Evolutionary conservation across 2,329 filamentous ascomycete species (phyloP).

Genomic region (Sporothrix brunneoviolacea): DNA sequence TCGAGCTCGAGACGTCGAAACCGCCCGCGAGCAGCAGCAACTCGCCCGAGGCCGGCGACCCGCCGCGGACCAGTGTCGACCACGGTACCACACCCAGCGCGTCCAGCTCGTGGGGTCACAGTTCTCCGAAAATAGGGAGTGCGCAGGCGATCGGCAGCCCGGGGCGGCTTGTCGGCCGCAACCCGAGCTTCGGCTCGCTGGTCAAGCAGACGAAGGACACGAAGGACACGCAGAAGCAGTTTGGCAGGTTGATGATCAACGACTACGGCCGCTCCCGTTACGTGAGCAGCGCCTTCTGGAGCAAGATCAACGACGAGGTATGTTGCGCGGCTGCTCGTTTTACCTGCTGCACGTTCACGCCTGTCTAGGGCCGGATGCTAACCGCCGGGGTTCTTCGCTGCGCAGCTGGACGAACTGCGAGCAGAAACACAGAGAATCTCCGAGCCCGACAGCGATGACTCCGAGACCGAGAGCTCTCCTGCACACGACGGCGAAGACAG

Average conservation of each 20-base stretch:
- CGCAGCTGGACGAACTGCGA: conserved; percentile 41
- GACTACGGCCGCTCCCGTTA: conserved; percentile 64
- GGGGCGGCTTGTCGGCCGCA: conserved; percentile 17
- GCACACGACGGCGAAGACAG: conserved; percentile 30
- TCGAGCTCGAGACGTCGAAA: conserved; percentile 45
- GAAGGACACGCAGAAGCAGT: conserved; percentile 43
- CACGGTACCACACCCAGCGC: conserved; percentile 3
- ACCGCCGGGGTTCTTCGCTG: too few relatives aligned
- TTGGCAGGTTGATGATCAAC: conserved; percentile 64
- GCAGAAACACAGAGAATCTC: conserved; percentile 43
- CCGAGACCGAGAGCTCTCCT: conserved; percentile 52
- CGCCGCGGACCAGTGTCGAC: background rate
- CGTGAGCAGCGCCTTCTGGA: conserved; percentile 71
- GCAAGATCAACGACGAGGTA: conserved; percentile 68
- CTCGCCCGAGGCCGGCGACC: conserved; percentile 31
- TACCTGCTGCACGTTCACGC: conserved; percentile 16
- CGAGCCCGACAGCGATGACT: conserved; percentile 51
- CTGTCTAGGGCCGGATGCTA: background rate
- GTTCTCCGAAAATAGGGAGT: conserved; percentile 10
- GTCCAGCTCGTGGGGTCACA: conserved; percentile 7
- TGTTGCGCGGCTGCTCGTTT: background rate
- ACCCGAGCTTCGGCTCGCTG: conserved; percentile 16
- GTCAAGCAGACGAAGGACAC: conserved; percentile 26
- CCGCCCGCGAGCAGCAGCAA: conserved; percentile 27
- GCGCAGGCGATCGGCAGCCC: conserved; percentile 4